Base-by-base conservation (phyloP, 768 basidiomycete species). In the Mycena metata region DNA sequence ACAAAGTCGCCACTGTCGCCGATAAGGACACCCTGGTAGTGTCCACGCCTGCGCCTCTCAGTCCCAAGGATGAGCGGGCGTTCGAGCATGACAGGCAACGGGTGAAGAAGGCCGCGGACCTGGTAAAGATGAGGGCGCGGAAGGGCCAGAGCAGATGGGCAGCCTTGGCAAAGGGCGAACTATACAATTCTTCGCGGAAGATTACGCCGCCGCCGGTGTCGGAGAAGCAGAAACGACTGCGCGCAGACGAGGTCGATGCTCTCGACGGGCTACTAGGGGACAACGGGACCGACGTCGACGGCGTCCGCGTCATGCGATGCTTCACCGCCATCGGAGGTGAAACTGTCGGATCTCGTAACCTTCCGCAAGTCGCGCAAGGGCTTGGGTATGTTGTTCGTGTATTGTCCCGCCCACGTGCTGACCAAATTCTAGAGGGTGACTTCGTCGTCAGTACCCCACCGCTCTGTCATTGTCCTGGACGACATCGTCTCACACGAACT, bases 361-460 rank as follows among this genome's bases (percentile, higher is more conserved):
- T 69, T 76, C 24, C 63, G 78, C 74, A 86, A 83, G 76, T 73
- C 79, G 49, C 81, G 82, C 51, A 83, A 83, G 77, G 74, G 69
- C 68, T 80, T 79, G 62, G 83, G 87, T 85, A 76, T 62, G 82
- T 75, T 65, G 45, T 45, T 51, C 39, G 30, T 51, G 33, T 42
- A 61, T 52, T 75, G 57, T 55, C 21, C 41, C 67, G n/a, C 35
- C n/a, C 56, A 52, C 52, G 24, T 33, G 21, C 42, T 58, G 45
- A 52, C 39, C 57, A 45, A 59, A n/a, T 51, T 26, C 51, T 54
- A 84, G 88, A 82, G 30, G 82, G 81, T 42, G 89, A 89, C 61
- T 90, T 88, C 69, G 89, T 90, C 78, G 74, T 89, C 26, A 77
- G n/a, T 90, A 13, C 88, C 88, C 5, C 81, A 79, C 39, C 86